Evolutionary conservation across 345 rosid genomes (phyloP), one percentile per base, ranked within the genome.

Genomic region (Acer saccharum): DNA sequence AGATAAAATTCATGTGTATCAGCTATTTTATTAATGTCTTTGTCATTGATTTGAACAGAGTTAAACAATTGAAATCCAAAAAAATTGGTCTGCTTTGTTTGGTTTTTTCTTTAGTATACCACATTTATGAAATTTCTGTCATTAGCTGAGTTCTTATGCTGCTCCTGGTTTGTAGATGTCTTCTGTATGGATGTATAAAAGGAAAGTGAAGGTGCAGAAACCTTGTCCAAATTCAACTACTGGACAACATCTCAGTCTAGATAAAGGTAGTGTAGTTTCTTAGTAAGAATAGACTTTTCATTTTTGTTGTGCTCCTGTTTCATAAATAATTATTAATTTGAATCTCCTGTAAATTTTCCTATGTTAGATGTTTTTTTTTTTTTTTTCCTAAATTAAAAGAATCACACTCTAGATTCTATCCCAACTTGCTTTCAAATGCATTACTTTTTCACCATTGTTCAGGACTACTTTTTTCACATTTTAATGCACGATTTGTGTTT

Each of bases 141-240:
- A 11, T 63, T 13, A 65, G 58, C 69, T 74, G 74, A 52, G 10
- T 18, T 23, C 44, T 60, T 11, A 4, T 46, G 65, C 63, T 81
- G 60, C 57, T 78, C 68, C 76, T 73, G 67, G 65, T 75, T 60
- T 79, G 41, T 88, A 95, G 97, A 76, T 93, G 76, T 84, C 94
- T 48, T 90, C 94, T 63, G 87, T 95, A 3, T 93, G 99, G 99
- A 87, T 88, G 76, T 87, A 69, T 86, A 93, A 86, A 81, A 87
- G 93, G 80, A 91, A 87, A 81, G 75, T 85, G 76, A 95, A 90
- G 82, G 80, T 86, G 84, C 94, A 87, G 72, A 95, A 86, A 58
- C 93, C 99, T 78, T 93, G 99, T 79, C 85, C 90, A 2, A 83
- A 83, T 84, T 80, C 90, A 72, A 87, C 87, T 12, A 75, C 77